Evolutionary conservation across 495 filamentous ascomycete genomes (phyloP).

Genomic region (Podospora didyma): DNA sequence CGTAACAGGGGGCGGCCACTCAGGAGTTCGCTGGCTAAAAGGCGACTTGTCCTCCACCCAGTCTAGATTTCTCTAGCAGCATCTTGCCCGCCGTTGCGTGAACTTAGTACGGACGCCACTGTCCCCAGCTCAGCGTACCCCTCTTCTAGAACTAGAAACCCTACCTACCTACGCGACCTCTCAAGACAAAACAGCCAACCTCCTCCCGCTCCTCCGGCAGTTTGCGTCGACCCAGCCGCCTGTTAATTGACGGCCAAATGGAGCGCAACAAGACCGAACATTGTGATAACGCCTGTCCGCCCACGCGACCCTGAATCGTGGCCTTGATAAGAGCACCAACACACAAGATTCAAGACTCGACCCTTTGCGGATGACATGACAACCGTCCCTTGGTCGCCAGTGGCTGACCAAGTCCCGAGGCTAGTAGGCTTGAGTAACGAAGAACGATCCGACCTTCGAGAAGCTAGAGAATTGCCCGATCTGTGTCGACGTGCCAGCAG

Average conservation of each 20-base stretch:
- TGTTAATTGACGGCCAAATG: conserved; percentile 10
- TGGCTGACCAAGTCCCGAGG: background rate
- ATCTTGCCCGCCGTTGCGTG: too few relatives aligned
- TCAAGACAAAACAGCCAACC: background rate
- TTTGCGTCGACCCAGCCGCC: conserved; percentile 8
- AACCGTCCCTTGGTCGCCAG: background rate
- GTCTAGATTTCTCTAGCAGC: too few relatives aligned
- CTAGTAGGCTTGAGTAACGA: background rate
- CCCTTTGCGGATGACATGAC: too few relatives aligned
- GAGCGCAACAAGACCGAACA: conserved; percentile 5
- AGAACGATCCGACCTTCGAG: conserved; percentile 6
- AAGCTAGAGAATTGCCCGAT: conserved; percentile 6
- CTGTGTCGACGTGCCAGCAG: background rate
- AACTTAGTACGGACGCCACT: too few relatives aligned
- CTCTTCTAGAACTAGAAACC: too few relatives aligned
- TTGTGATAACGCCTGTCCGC: background rate
- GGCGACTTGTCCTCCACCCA: too few relatives aligned
- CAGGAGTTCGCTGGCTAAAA: conserved; percentile 13
- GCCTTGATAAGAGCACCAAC: too few relatives aligned
- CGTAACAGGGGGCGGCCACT: background rate
- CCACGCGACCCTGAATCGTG: too few relatives aligned
- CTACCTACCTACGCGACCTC: background rate
- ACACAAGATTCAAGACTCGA: too few relatives aligned
- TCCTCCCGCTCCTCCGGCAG: conserved; percentile 7
- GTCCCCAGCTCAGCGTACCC: too few relatives aligned